A percentile compares a stretch with the other conserved stretches of the same genome.
Conservation (phyloP, 805 yeast genomes). For the Candida methanosorbosa region DNA sequence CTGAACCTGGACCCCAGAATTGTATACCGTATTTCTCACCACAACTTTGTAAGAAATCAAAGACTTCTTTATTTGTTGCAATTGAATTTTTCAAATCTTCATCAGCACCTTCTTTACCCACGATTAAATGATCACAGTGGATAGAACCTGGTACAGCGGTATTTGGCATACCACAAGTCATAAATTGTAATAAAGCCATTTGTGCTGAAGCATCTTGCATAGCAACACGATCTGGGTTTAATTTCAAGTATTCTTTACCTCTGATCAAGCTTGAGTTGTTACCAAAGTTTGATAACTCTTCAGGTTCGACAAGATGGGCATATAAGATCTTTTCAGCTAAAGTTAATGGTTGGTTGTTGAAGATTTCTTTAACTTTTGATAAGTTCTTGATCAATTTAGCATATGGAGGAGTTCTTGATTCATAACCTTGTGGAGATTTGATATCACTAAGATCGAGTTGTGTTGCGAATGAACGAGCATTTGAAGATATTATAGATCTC, state of each 20-base stretch:
- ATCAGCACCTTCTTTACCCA: slow-evolving; percentile 88
- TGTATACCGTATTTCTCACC: slow-evolving; percentile 95
- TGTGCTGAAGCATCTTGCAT: slow-evolving; percentile 99
- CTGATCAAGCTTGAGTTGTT: slow-evolving; percentile 38
- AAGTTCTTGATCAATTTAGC: slow-evolving; percentile 62
- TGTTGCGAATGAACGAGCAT: neutral
- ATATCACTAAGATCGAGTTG: neutral
- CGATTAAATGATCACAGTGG: slow-evolving; percentile 96
- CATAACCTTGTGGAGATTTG: slow-evolving; percentile 43
- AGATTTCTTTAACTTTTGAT: slow-evolving; percentile 24
- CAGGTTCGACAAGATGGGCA: slow-evolving; percentile 92
- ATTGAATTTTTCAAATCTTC: slow-evolving; percentile 81
- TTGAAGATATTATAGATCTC: neutral
- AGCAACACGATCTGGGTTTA: slow-evolving; percentile 96
- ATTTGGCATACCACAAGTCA: slow-evolving; percentile 88
- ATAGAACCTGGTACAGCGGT: slow-evolving; percentile 95
- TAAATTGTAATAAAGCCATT: slow-evolving; percentile 94
- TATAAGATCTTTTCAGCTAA: slow-evolving; percentile 93
- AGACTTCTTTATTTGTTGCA: slow-evolving; percentile 87
- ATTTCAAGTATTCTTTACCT: slow-evolving; percentile 85
- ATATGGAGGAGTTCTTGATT: slow-evolving; percentile 82
- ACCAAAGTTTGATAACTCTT: slow-evolving; percentile 61
- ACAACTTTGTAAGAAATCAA: slow-evolving; percentile 81
- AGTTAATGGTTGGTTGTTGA: slow-evolving; percentile 58
- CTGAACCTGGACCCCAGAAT: slow-evolving; percentile 99